Evolutionary conservation across 768 basidiomycete genomes (phyloP).

Genomic region (Boletus insuetus): DNA sequence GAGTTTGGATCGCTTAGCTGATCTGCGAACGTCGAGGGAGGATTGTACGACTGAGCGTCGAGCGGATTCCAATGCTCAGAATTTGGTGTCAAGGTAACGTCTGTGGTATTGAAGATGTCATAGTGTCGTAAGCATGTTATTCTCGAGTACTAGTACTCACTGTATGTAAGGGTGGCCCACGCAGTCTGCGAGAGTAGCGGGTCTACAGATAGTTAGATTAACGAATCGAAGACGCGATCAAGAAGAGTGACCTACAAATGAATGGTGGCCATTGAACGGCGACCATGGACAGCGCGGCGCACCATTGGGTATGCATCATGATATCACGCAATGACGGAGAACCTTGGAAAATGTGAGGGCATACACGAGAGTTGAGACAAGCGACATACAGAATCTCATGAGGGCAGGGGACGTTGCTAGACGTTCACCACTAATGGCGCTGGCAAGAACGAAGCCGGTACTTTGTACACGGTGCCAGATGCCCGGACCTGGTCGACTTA

Average conservation of each 20-base stretch:
- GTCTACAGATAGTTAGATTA: constrained; percentile 46
- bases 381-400: constrained; percentile 77
- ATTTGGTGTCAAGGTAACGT: constrained; percentile 66
- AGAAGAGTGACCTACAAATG: constrained; percentile 58
- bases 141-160: constrained; percentile 37
- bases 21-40: constrained; percentile 67
- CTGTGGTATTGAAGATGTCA: constrained; percentile 37
- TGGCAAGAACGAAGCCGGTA: constrained; percentile 84
- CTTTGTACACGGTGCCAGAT: constrained; percentile 75
- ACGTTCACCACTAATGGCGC: constrained; percentile 90
- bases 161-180: constrained; percentile 82
- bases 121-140: constrained; percentile 9
- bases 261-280: constrained; percentile 95
- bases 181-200: constrained; percentile 86
- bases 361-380: constrained; percentile 7
- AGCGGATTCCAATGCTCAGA: constrained; percentile 68
- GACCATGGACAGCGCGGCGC: constrained; percentile 84
- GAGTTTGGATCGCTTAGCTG: constrained; percentile 72
- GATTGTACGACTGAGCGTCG: constrained; percentile 51
- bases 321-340: constrained; percentile 93
- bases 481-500: constrained; percentile 52
- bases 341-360: constrained; percentile 42
- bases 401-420: constrained; percentile 82
- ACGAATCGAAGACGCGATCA: constrained; percentile 5
- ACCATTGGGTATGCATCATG: constrained; percentile 92